Evolutionary conservation across 202 grass and related monocot species (phyloP), one percentile per base, ranked within the genome.

Genomic region (Panicum virgatum): DNA sequence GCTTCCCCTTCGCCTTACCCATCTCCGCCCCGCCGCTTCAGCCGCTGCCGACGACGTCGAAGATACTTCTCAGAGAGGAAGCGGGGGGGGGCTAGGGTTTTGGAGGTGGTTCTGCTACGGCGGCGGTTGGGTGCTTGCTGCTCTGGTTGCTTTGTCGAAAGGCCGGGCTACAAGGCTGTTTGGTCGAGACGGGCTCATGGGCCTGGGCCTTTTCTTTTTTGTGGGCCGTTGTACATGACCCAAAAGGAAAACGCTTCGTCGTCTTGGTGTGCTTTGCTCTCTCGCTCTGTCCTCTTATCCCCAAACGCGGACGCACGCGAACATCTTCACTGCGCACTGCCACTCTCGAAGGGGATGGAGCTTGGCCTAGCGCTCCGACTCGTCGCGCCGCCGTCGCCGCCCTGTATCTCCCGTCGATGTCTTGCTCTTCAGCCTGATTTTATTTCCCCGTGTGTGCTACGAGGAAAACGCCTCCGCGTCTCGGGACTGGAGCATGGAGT

Each of bases 1-100:
- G 89, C 88, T 91, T 99, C 42, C 96, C 93, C 83, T 98, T 98
- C 45, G 93, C 87, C 85, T 99, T 99, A 45, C 96, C 96, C 96
- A 99, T 96, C 16, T 54, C 50, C 51, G 60, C 42, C 52, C 67
- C 62, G 64, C 53, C 32, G 86, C 78, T 44, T 80, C 32, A 73
- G 60, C 56, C 77, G 72, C 73, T 38, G 54, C 69, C 32, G 47
- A 42, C 32, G 47, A 42, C 53, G 66, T 20, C 13, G 83, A 66
- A 30, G 87, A 82, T 66, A 30, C 77, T 62, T 54, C 15, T 26
- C 12, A 50, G 63, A 6, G 13, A 53, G 50, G 11, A 47, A n/a
- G n/a, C n/a, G n/a, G 2, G 6, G 39, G 75, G 32, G 52, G 47
- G 37, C 83, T 94, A 94, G 89, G 92, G 92, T 94, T 94, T 72